Evolutionary conservation across 2,329 filamentous ascomycete genomes (phyloP), one percentile per base, ranked within the genome.

Genomic region (Pezicula rhizophila): DNA sequence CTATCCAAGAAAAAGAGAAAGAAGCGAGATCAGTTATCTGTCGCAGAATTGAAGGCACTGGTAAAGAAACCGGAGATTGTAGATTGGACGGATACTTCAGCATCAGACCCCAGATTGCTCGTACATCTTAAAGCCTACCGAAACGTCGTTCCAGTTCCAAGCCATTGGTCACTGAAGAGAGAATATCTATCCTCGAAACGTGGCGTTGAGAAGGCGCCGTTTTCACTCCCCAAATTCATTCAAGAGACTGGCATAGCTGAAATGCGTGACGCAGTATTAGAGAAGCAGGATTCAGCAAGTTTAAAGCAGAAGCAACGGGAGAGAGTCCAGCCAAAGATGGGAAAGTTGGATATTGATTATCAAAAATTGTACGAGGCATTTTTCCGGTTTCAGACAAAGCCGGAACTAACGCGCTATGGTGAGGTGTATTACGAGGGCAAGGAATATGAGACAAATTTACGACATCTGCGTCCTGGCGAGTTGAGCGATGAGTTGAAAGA

Each of bases 391-490:
- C 93, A 99, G 71, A 95, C 89, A 37, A 99, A 99, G 70, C 93
- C 93, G 0, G 84, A 90, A 59, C 73, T 99, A 54, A 97, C 93
- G 28, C 81, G 91, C 39, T 99, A 96, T 60, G 93, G 93, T 37
- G 93, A 99, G 68, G 91, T 99, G n/a, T 99, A 99, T 69, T 97
- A 97, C 66, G 93, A 99, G 69, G 93, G 93, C 64, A 99, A 99
- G 68, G 93, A 99, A 66, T 93, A 89, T 64, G 93, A 99, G 69
- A 96, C 93, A 1, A 95, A 97, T 65, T 79, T 95, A 55, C 85
- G 88, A 59, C 88, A 96, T 69, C 80, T 96, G 51, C 84, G 90
- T 55, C 89, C 93, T 1, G 93, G 93, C 33, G 91, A 97, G 60
- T 69, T 97, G 43, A 93, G 85, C 58, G 89, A 97, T 48, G 84